Evolutionary conservation across 2,329 filamentous ascomycete species (phyloP).

Genomic region (Metarhizium anisopliae): DNA sequence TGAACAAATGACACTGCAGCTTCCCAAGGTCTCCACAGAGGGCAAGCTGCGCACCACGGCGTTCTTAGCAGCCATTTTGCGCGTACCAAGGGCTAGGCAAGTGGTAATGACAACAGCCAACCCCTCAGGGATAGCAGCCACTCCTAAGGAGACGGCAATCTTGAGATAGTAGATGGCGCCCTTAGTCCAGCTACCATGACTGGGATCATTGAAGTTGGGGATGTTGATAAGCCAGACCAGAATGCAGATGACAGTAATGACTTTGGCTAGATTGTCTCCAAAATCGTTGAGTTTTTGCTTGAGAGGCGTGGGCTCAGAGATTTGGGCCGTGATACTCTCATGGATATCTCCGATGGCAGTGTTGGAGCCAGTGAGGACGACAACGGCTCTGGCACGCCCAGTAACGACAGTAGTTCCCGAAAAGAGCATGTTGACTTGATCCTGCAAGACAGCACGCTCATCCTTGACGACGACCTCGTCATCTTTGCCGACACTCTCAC

Average conservation of each 20-base stretch:
- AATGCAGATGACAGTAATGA: conserved; percentile 94
- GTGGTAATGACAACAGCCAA: conserved; percentile 98
- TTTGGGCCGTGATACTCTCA: conserved; percentile 95
- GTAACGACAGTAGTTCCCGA: conserved; percentile 96
- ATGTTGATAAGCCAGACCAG: conserved; percentile 98
- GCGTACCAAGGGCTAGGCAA: conserved; percentile 87
- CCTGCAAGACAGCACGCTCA: conserved; percentile 84
- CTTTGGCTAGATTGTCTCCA: conserved; percentile 90
- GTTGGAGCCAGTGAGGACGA: conserved; percentile 78
- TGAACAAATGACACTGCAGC: conserved; percentile 98
- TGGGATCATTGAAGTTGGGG: conserved; percentile 89
- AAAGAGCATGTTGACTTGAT: conserved; percentile 96
- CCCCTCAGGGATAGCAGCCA: conserved; percentile 95
- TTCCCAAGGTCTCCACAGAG: conserved; percentile 94
- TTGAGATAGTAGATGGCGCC: conserved; percentile 99
- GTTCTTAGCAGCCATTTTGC: conserved; percentile 98
- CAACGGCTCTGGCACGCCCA: conserved; percentile 82
- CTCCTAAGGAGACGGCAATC: conserved; percentile 95
- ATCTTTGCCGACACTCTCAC: conserved; percentile 91
- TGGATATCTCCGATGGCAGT: conserved; percentile 98
- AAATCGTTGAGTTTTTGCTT: conserved; percentile 99
- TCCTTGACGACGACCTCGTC: conserved; percentile 58
- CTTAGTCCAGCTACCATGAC: conserved; percentile 89
- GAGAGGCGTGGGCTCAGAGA: conserved; percentile 90
- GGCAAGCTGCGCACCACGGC: conserved; percentile 93